Percentiles rank a stretch among this genome's conserved stretches.
phyloP scores from a whole-genome alignment of 1,284 basidiomycete genomes.

The Cerioporus squamosus region DNA sequence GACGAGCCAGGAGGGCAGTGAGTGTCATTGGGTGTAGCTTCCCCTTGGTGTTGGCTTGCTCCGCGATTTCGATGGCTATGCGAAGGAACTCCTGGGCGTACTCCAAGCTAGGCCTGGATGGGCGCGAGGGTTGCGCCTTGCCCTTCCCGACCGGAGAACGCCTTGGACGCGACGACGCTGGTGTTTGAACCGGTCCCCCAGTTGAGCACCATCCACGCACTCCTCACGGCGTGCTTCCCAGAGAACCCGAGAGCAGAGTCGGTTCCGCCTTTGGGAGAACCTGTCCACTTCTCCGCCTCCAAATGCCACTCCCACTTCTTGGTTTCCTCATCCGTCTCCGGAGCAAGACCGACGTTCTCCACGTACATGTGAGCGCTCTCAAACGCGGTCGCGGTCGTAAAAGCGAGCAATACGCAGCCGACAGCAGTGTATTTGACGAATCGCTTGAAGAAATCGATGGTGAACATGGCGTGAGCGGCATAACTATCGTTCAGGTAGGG shows the following conservation, averaged over 20 bases:
- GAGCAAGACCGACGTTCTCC: conserved; percentile 62
- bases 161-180: conserved; percentile 43
- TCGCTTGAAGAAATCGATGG: conserved; percentile 43
- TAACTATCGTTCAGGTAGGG: conserved; percentile 41
- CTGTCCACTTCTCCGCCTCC: conserved; percentile 76
- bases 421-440: conserved; percentile 45
- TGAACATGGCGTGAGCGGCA: conserved; percentile 37
- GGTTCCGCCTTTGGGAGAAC: conserved; percentile 72
- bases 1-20: conserved; percentile 61
- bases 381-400: conserved; percentile 48
- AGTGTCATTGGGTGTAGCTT: conserved; percentile 57
- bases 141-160: conserved; percentile 39
- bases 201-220: conserved; percentile 78
- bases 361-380: conserved; percentile 74
- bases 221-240: conserved; percentile 69
- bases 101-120: conserved; percentile 56
- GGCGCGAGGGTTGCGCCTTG: conserved; percentile 45
- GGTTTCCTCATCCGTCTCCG: conserved; percentile 57
- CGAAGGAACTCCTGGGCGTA: conserved; percentile 60
- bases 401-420: conserved; percentile 42
- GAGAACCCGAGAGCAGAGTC: conserved; percentile 70
- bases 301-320: conserved; percentile 75
- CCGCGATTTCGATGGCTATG: conserved; percentile 52
- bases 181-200: conserved; percentile 63
- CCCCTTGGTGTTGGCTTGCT: conserved; percentile 39